Conservation (phyloP, 1,284 basidiomycete species). For the Cutaneotrichosporon mucoides region DNA sequence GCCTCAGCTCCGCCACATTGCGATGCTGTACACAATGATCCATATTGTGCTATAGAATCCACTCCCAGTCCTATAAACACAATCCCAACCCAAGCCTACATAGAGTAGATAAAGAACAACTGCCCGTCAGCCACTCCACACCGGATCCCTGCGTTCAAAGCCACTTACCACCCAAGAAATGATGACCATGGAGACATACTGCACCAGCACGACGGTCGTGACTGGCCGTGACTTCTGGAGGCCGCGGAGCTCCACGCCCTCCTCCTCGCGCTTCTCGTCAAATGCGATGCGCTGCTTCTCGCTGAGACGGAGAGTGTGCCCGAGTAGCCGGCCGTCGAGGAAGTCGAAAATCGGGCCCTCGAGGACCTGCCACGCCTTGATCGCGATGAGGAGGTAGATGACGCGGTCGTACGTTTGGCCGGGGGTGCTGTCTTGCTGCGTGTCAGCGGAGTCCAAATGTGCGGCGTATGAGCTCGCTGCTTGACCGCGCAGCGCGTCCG, state of each 20-base stretch:
- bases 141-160: background rate
- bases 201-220: constrained; percentile 2
- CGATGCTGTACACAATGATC: too few relatives aligned
- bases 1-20: too few relatives aligned
- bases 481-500: too few relatives aligned
- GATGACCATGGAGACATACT: constrained; percentile 11
- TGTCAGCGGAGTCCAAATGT: too few relatives aligned
- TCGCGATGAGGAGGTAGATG: constrained; percentile 44
- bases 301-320: constrained; percentile 25
- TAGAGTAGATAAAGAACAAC: constrained; percentile 10
- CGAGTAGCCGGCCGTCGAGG: constrained; percentile 26
- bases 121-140: background rate
- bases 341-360: constrained; percentile 32
- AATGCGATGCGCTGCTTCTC: constrained; percentile 32
- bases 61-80: too few relatives aligned
- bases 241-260: constrained; percentile 59
- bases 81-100: background rate
- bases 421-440: constrained; percentile 32
- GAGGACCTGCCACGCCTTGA: constrained; percentile 42
- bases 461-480: too few relatives aligned
- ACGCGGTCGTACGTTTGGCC: constrained; percentile 37
- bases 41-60: too few relatives aligned
- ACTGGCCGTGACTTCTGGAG: constrained; percentile 2
- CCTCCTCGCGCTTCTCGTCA: constrained; percentile 56
- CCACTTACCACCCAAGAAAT: constrained; percentile 9